These are phyloP conservation scores for Termitomyces sp. DNA, from an alignment of 768 basidiomycete genomes.

Conservation along the genomic window DNA sequence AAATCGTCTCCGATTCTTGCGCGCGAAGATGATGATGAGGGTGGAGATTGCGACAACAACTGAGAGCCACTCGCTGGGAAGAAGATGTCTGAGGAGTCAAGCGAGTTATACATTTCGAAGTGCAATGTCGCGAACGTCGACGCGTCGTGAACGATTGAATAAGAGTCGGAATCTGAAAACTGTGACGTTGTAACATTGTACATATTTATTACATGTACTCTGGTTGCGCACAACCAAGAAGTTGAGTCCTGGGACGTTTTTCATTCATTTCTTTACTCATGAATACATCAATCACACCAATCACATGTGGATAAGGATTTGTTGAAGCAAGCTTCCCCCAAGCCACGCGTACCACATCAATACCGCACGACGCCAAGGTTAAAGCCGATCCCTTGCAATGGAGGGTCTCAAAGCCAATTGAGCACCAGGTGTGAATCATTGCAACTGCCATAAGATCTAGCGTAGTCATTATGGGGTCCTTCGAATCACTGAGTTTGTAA, in stretches of 20 bases:
- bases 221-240: too few species aligned
- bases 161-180: background rate
- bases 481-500: background rate
- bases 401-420: background rate
- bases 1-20: slow-evolving; percentile 26
- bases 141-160: background rate
- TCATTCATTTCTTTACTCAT: background rate
- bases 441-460: background rate
- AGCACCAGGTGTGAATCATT: background rate
- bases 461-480: background rate
- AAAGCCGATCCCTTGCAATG: background rate
- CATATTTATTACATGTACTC: too few species aligned
- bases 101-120: slow-evolving; percentile 9
- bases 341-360: background rate
- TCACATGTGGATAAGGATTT: background rate
- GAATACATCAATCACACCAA: background rate
- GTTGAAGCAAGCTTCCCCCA: background rate
- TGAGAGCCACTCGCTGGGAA: slow-evolving; percentile 17
- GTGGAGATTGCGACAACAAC: slow-evolving; percentile 26
- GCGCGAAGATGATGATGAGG: slow-evolving; percentile 18
- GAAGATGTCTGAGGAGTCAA: slow-evolving; percentile 10
- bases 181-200: too few species aligned
- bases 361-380: background rate
- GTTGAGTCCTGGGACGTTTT: background rate
- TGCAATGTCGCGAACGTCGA: background rate